These are phyloP conservation scores for Malassezia yamatoensis DNA, from an alignment of 1,284 basidiomycete species.

Conservation along the genomic window DNA sequence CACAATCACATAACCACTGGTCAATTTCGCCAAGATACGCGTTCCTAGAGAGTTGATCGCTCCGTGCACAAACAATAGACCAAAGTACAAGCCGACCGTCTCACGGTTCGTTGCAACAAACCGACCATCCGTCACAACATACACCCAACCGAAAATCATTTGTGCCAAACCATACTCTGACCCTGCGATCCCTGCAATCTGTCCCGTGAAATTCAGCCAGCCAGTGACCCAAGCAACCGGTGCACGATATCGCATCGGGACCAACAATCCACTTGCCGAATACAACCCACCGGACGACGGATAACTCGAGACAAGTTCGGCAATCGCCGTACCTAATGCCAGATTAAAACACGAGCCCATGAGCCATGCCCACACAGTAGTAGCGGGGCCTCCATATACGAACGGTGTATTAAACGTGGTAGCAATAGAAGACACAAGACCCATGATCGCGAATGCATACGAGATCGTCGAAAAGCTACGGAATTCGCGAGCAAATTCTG, in stretches of 20 bases:
- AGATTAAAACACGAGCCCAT: conserved; percentile 45
- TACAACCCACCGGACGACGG: conserved; percentile 72
- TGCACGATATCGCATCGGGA: conserved; percentile 35
- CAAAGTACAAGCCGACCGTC: conserved; percentile 40
- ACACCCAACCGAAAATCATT: conserved; percentile 72
- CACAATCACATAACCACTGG: conserved; percentile 72
- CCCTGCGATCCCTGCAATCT: conserved; percentile 70
- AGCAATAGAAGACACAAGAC: conserved; percentile 43
- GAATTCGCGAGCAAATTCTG: conserved; percentile 46
- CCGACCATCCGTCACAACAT: conserved; percentile 33
- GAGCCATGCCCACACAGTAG: conserved; percentile 44
- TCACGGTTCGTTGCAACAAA: conserved; percentile 20
- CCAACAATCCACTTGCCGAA: conserved; percentile 49
- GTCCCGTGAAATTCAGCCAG: conserved; percentile 69
- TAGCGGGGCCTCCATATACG: conserved; percentile 30
- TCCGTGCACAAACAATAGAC: conserved; percentile 45
- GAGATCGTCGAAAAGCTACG: conserved; percentile 45
- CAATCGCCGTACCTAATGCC: conserved; percentile 41
- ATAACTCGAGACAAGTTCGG: conserved; percentile 56
- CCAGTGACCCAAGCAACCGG: conserved; percentile 61
- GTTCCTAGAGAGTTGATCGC: conserved; percentile 67
- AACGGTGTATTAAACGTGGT: conserved; percentile 47
- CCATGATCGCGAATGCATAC: conserved; percentile 46
- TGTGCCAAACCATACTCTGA: conserved; percentile 78
- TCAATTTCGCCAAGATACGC: conserved; percentile 64